Percentiles rank a stretch among this genome's conserved stretches.
Evolutionary conservation across 139 green algal species (phyloP).

Genomic region (Chlorella sp.): DNA sequence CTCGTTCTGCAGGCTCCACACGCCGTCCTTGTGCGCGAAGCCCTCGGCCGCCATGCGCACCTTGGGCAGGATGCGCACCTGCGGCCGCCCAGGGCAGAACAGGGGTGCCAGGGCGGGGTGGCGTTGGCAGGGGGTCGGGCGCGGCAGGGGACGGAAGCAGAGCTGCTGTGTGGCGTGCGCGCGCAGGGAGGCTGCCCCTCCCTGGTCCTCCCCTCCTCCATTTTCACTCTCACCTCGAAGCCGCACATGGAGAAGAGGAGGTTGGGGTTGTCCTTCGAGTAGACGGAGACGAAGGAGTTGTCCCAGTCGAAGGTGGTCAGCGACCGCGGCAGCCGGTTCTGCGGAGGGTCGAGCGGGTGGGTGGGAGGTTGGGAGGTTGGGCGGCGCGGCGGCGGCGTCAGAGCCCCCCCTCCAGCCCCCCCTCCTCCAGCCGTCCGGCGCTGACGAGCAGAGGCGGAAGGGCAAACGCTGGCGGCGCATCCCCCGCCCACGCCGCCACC

Average conservation of each 20-base stretch:
- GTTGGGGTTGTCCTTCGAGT: constrained; percentile 98
- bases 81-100: too few species aligned
- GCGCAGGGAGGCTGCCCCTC: too few species aligned
- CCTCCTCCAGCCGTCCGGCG: not conserved
- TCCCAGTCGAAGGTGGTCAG: constrained; percentile 99
- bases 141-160: not conserved
- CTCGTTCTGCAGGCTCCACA: constrained; percentile 98
- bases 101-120: too few species aligned
- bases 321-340: constrained; percentile 80
- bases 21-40: constrained; percentile 94
- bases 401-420: not conserved
- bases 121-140: not conserved
- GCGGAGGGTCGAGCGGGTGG: not conserved
- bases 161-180: too few species aligned
- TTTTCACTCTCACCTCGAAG: constrained; percentile 96
- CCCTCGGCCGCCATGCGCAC: constrained; percentile 86
- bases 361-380: too few species aligned
- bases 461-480: not conserved
- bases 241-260: constrained; percentile 98
- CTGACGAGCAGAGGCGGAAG: too few species aligned
- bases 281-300: constrained; percentile 94
- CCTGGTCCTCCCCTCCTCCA: too few species aligned
- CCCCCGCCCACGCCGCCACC: not conserved
- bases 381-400: too few species aligned
- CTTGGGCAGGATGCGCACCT: constrained; percentile 97